Evolutionary conservation across 2,329 filamentous ascomycete genomes (phyloP), one percentile per base, ranked within the genome.

Genomic region (Huntiella bhutanensis): DNA sequence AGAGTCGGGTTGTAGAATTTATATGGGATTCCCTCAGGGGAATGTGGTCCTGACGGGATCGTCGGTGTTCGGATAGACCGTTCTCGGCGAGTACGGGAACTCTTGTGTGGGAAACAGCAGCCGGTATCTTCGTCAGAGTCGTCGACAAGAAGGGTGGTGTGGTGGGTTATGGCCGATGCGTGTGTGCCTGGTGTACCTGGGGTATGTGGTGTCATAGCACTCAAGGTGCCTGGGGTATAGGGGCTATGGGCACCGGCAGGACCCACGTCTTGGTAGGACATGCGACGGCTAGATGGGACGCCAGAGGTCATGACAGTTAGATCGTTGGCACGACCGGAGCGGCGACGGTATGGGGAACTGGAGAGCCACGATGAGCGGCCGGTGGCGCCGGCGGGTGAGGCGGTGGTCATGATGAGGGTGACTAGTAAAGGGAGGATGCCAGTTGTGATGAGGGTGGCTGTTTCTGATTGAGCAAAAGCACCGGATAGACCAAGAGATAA

Each of bases 371-470:
- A 67, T 4, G 62, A 58, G 1, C 51, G 47, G 2, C 62, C 60
- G 42, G 68, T 67, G 0, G 60, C 61, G 5, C 53, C 51, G 0
- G 64, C 64, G 0, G 63, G 64, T 3, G 64, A 61, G 28, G 60
- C 56, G 1, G 57, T 43, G 1, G 59, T 58, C 5, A 68, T 52
- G 8, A 66, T 53, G 5, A 60, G 46, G 39, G 56, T 56, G 6
- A 59, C 55, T 3, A 63, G 35, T 12, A 68, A 55, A 6, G 66
- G 61, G 3, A 66, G 41, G n/a, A 58, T 54, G 38, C 64, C 64
- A 52, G 64, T 59, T 37, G 67, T 53, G 5, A 67, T 51, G 52
- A 66, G 60, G 19, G 60, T 59, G 11, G 59, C 56, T 3, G 57
- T 44, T 46, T 66, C 55, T 5, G 61, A 65, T 43, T 64, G 60